Conservation (phyloP, 1,284 basidiomycete genomes). For the Xerocomus amazonicus region DNA sequence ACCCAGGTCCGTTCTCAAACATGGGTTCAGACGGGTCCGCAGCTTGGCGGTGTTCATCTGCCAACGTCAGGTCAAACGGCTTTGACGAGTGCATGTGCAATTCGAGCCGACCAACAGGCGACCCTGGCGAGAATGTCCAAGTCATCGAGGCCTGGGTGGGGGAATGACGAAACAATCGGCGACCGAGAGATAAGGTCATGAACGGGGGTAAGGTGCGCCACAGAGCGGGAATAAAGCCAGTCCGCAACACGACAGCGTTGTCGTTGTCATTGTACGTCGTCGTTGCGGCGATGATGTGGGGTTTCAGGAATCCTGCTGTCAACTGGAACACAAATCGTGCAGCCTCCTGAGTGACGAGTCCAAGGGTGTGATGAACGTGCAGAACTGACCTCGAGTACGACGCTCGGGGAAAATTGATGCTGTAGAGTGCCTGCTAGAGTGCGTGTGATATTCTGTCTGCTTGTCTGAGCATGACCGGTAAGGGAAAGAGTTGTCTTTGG, state of each 20-base stretch:
- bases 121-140: constrained; percentile 29
- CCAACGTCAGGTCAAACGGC: constrained; percentile 30
- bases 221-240: constrained; percentile 27
- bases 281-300: constrained; percentile 38
- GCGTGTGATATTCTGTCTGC: constrained; percentile 31
- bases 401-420: constrained; percentile 59
- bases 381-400: constrained; percentile 45
- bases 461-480: constrained; percentile 31
- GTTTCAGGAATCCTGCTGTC: constrained; percentile 33
- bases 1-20: constrained; percentile 31
- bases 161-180: constrained; percentile 34
- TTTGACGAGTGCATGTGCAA: constrained; percentile 30
- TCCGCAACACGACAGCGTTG: constrained; percentile 27
- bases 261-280: constrained; percentile 36
- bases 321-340: constrained; percentile 22
- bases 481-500: constrained; percentile 38
- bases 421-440: constrained; percentile 57
- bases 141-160: constrained; percentile 26
- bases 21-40: constrained; percentile 21
- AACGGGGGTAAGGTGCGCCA: constrained; percentile 31
- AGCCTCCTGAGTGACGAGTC: constrained; percentile 7
- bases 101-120: constrained; percentile 26
- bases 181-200: constrained; percentile 30
- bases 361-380: constrained; percentile 24
- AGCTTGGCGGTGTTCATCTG: constrained; percentile 22